Evolutionary conservation across 768 basidiomycete genomes (phyloP), one percentile per base, ranked within the genome.

Genomic region (Scleroderma citrinum): DNA sequence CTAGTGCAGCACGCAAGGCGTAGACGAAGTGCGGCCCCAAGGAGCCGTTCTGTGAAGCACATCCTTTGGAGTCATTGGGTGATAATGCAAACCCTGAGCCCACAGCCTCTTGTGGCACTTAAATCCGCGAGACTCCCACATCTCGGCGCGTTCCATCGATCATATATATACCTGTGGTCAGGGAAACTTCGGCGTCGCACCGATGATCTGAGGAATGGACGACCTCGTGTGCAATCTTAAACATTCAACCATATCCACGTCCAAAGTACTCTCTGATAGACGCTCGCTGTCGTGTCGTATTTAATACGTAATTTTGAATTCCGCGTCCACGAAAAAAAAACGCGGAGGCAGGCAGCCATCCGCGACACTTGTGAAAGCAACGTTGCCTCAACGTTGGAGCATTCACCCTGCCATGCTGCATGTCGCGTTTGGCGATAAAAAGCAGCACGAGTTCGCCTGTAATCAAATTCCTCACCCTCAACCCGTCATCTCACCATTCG

Each of bases 321-420:
- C 46, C 52, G 49, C 46, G 44, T 16, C 23, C 14, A 20, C 2
- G 34, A 57, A 62, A 53, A 54, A 56, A 54, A 47, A 47, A 43
- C 29, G 41, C 46, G 49, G 52, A 39, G 55, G 58, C 55, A 52
- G 37, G 21, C 34, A 35, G 26, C 5, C 21, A 19, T 34, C 24
- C 3, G 34, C 17, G 21, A 7, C 26, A 12, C 23, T 23, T 31
- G 32, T 46, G 16, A 39, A 31, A 26, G 46, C 57, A 65, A 64
- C 63, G 63, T 65, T 65, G 38, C 51, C 54, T 50, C 61, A 64
- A 65, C 63, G 63, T 60, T 65, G 43, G 17, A 20, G 17, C 43
- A 17, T 38, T 55, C n/a, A 34, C 46, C 32, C 26, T 42, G 40
- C 51, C 57, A 55, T 50, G 56, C 50, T 29, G 35, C 45, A 41